Evolutionary conservation across 164 flowering plant species (phyloP), one percentile per base, ranked within the genome.

Genomic region (Berberis vulgaris): DNA sequence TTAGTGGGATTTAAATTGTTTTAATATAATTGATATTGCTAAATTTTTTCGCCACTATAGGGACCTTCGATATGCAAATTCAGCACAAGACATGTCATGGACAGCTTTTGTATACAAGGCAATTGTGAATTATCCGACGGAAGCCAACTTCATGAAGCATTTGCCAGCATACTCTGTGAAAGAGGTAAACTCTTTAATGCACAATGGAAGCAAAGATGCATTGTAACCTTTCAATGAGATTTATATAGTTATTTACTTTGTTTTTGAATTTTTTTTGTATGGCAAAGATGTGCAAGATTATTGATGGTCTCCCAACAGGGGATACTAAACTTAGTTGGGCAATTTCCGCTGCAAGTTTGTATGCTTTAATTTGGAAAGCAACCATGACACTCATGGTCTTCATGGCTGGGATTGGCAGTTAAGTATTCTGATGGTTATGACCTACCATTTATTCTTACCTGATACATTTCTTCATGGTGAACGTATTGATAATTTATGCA

Each of bases 271-370:
- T 26, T 26, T 26, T 26, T 26, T 26, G 26, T 26, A 26, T 26
- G 26, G 26, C 26, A 26, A 26, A 26, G 26, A 26, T 26, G 26
- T 26, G 26, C 26, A 26, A 26, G 26, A 26, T 26, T 26, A 26
- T 26, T 26, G 26, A 26, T 26, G 26, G 26, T 26, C 26, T 26
- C 26, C 26, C 26, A 26, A 26, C 26, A 26, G 26, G 26, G 26
- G 26, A 26, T 26, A 26, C 26, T 26, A 26, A 26, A 26, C 26
- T 26, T 26, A 0, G 26, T 61, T 74, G 64, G 63, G 80, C 68
- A 43, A 75, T 84, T 66, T 75, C 81, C 6, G 89, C 83, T 54
- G 89, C 84, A 66, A 84, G 82, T 59, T 64, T 84, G 59, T 84
- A 82, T 82, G 89, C 74, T 84, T 84, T 59, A 42, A 81, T 54